Evolutionary conservation across 2,329 filamentous ascomycete species (phyloP).

Genomic region (Cladophialophora carrionii): DNA sequence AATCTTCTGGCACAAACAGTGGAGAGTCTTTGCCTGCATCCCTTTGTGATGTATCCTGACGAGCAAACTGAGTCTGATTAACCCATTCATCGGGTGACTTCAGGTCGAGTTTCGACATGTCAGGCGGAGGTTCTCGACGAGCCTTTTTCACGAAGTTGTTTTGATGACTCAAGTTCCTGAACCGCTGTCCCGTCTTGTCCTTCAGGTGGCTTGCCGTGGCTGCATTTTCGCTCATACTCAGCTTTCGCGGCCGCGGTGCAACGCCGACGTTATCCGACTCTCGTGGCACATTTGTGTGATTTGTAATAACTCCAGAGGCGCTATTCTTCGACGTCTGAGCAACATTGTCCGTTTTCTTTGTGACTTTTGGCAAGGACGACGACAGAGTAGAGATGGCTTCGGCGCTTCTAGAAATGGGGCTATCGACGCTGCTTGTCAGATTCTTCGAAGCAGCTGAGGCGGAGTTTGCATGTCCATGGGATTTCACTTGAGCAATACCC

Average conservation of each 20-base stretch:
- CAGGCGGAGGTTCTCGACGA: slow-evolving; percentile 27
- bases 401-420: not conserved
- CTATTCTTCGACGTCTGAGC: not conserved
- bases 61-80: not conserved
- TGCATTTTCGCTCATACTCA: not conserved
- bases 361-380: not conserved
- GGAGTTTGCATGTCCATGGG: not conserved
- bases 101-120: slow-evolving; percentile 23
- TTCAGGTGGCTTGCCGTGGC: not conserved
- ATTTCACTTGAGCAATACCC: not conserved
- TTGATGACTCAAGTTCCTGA: slow-evolving; percentile 32
- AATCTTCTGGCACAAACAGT: slow-evolving; percentile 28
- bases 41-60: not conserved
- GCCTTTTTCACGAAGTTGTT: slow-evolving; percentile 32
- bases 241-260: not conserved
- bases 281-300: too few relatives aligned
- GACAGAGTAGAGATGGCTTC: not conserved
- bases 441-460: not conserved
- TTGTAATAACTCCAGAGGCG: not conserved
- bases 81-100: slow-evolving; percentile 26
- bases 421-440: not conserved
- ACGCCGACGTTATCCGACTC: not conserved
- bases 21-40: slow-evolving; percentile 8
- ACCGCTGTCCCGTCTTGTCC: slow-evolving; percentile 22
- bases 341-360: not conserved